A percentile compares a stretch with the other conserved stretches of the same genome.
These are phyloP conservation scores for Sporothrix schenckii DNA, from an alignment of 2,329 filamentous ascomycete genomes.

Conservation along the genomic window DNA sequence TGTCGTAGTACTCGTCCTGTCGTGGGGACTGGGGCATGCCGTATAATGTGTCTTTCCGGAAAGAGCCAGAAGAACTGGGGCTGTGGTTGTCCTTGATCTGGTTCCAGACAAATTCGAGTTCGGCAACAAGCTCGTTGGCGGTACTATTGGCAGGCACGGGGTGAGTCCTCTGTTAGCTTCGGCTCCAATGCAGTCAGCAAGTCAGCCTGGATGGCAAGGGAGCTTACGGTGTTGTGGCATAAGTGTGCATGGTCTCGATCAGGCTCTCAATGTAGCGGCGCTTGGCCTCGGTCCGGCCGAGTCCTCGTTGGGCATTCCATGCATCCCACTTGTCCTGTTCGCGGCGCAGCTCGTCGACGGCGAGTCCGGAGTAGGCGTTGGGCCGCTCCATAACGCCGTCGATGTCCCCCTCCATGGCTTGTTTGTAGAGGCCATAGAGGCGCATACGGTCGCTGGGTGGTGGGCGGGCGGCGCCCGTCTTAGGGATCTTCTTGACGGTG, in stretches of 20 bases:
- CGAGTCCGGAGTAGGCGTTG: slow-evolving; percentile 51
- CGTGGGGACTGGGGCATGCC: slow-evolving; percentile 25
- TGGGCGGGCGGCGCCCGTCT: slow-evolving; percentile 86
- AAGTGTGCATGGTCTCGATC: slow-evolving; percentile 95
- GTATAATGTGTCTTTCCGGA: slow-evolving; percentile 50
- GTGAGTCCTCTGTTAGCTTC: background rate
- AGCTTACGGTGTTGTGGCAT: slow-evolving; percentile 78
- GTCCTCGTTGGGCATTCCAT: slow-evolving; percentile 84
- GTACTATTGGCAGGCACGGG: slow-evolving; percentile 55
- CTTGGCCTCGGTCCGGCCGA: slow-evolving; percentile 90
- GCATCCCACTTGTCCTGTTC: slow-evolving; percentile 83
- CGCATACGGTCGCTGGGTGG: slow-evolving; percentile 82
- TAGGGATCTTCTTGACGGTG: slow-evolving; percentile 96
- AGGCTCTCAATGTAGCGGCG: slow-evolving; percentile 89
- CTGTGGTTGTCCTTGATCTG: slow-evolving; percentile 88
- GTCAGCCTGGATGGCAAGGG: slow-evolving; percentile 33
- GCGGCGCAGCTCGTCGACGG: slow-evolving; percentile 58
- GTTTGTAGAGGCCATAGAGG: slow-evolving; percentile 98
- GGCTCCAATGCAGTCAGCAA: background rate
- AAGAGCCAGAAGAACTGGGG: slow-evolving; percentile 59
- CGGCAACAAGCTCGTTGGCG: slow-evolving; percentile 81
- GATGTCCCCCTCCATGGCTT: slow-evolving; percentile 98
- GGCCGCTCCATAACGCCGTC: slow-evolving; percentile 91
- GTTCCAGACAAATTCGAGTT: slow-evolving; percentile 99
- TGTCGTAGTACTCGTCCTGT: slow-evolving; percentile 33